Conservation (phyloP, 495 filamentous ascomycete species). For the Tuber indicum region DNA sequence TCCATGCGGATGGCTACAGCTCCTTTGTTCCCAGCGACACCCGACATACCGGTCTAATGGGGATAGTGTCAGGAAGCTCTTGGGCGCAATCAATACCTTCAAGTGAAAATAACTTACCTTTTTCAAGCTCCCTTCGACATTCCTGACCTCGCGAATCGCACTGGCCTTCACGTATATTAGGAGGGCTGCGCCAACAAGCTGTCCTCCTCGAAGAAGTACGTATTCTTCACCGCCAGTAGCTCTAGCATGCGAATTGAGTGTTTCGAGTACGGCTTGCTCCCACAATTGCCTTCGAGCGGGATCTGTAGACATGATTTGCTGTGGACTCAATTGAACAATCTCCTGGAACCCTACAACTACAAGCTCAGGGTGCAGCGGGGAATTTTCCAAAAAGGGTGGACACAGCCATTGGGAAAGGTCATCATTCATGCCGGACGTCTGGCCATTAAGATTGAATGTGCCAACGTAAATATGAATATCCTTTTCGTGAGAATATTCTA, state of each 20-base stretch:
- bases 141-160: constrained; percentile 73
- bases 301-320: constrained; percentile 99
- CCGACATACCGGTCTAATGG: constrained; percentile 77
- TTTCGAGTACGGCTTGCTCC: constrained; percentile 72
- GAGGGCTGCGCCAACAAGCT: constrained; percentile 88
- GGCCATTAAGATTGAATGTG: constrained; percentile 92
- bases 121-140: constrained; percentile 91
- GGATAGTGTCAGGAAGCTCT: constrained; percentile 7
- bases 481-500: constrained; percentile 52
- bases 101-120: constrained; percentile 51
- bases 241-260: constrained; percentile 64
- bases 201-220: constrained; percentile 80
- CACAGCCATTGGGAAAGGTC: constrained; percentile 84
- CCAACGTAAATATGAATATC: constrained; percentile 66
- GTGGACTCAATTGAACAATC: constrained; percentile 91
- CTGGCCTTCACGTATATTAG: constrained; percentile 82
- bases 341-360: constrained; percentile 92
- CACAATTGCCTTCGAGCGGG: constrained; percentile 75
- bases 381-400: constrained; percentile 49
- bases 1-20: constrained; percentile 96
- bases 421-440: constrained; percentile 62
- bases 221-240: constrained; percentile 64
- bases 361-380: constrained; percentile 62
- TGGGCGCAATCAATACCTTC: constrained; percentile 10
- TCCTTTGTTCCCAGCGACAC: constrained; percentile 96